Evolutionary conservation across 2,329 filamentous ascomycete genomes (phyloP).

Genomic region (Diaporthe humulicola): DNA sequence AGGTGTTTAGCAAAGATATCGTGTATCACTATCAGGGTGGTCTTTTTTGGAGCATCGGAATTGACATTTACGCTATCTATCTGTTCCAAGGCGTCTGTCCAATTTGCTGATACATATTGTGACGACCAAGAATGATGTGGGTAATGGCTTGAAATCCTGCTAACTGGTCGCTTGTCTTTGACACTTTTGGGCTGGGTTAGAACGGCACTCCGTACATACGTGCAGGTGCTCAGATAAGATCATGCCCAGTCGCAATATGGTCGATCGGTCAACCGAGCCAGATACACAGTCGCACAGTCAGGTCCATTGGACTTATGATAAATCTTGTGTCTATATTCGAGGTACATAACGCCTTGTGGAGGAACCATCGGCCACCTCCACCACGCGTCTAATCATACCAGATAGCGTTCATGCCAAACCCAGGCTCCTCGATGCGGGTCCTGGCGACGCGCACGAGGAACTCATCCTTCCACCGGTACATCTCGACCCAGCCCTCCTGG

Average conservation of each 20-base stretch:
- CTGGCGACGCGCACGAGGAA: slow-evolving; percentile 83
- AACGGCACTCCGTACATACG: neutral
- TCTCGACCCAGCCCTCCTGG: slow-evolving; percentile 87
- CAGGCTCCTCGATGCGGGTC: slow-evolving; percentile 84
- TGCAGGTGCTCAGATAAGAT: too few species aligned
- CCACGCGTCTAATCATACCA: slow-evolving; percentile 78
- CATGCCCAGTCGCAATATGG: neutral
- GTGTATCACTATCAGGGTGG: slow-evolving; percentile 32
- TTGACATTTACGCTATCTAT: slow-evolving; percentile 25
- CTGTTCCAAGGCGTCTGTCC: neutral
- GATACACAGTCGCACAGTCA: neutral
- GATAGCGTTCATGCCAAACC: slow-evolving; percentile 96
- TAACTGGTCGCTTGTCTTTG: neutral
- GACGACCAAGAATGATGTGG: neutral
- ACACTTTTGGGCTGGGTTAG: neutral
- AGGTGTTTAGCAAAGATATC: slow-evolving; percentile 27
- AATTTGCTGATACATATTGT: neutral
- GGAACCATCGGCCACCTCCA: too few species aligned
- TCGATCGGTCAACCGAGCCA: neutral
- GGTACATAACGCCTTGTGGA: neutral
- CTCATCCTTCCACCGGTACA: slow-evolving; percentile 89
- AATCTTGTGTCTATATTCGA: neutral
- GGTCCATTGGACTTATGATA: neutral
- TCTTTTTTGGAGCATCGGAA: slow-evolving; percentile 34
- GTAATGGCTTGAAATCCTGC: neutral